These are phyloP conservation scores for Hylodesmum podocarpum DNA, from an alignment of 306 rosid genomes.

Conservation along the genomic window DNA sequence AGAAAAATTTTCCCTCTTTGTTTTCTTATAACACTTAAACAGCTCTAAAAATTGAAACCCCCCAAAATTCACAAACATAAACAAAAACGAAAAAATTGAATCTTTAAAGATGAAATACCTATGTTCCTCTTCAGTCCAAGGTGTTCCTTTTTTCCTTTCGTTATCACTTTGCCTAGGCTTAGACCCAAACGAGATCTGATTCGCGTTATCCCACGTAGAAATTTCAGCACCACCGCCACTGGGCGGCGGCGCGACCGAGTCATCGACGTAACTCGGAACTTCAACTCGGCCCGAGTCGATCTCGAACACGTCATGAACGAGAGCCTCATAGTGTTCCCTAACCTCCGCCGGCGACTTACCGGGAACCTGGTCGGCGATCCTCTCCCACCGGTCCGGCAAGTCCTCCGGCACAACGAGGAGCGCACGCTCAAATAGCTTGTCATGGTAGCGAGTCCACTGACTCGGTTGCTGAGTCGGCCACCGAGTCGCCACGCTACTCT, in stretches of 20 bases:
- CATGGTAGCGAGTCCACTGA: constrained; percentile 72
- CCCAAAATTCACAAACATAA: neutral
- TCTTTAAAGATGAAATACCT: constrained; percentile 45
- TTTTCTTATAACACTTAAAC: neutral
- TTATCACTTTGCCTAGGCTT: constrained; percentile 41
- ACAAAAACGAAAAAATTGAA: neutral
- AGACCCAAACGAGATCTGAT: constrained; percentile 69
- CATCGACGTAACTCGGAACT: constrained; percentile 67
- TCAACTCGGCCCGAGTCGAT: constrained; percentile 81
- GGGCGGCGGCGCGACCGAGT: constrained; percentile 22
- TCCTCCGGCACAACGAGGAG: constrained; percentile 56
- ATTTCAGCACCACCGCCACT: constrained; percentile 9
- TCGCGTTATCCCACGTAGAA: constrained; percentile 54
- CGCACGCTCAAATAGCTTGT: constrained; percentile 81
- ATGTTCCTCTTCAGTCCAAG: constrained; percentile 92
- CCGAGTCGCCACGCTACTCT: constrained; percentile 23
- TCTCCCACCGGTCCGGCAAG: constrained; percentile 67
- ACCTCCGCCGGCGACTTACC: constrained; percentile 60
- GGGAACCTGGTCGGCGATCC: constrained; percentile 60
- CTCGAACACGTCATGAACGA: constrained; percentile 66
- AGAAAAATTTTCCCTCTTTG: neutral
- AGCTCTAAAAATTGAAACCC: neutral
- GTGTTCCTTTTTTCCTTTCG: constrained; percentile 88
- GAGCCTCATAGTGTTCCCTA: constrained; percentile 55
- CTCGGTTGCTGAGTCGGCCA: constrained; percentile 31